These are phyloP conservation scores for Jamesozyma rosinii DNA, from an alignment of 805 yeast genomes.

Conservation along the genomic window DNA sequence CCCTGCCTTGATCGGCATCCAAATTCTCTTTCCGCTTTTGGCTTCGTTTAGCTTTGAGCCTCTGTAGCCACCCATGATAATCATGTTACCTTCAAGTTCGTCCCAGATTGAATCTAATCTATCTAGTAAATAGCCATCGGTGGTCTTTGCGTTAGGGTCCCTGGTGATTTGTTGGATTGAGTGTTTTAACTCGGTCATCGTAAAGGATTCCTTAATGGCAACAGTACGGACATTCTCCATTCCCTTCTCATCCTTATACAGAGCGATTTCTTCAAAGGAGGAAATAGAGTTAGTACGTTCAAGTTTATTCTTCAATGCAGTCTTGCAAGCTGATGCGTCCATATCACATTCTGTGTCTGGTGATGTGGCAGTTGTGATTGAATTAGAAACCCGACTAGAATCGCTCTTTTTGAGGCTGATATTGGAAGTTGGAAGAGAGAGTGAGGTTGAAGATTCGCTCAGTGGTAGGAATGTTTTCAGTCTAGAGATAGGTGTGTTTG, in stretches of 20 bases:
- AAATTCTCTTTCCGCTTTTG: slow-evolving; percentile 53
- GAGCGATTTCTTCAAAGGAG: slow-evolving; percentile 54
- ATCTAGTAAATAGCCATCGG: slow-evolving; percentile 19
- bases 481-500: slow-evolving; percentile 5
- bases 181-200: slow-evolving; percentile 34
- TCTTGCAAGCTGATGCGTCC: not conserved
- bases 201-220: slow-evolving; percentile 59
- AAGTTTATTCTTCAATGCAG: slow-evolving; percentile 26
- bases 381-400: not conserved
- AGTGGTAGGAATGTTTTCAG: slow-evolving; percentile 3
- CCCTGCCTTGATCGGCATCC: slow-evolving; percentile 87
- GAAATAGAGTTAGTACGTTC: slow-evolving; percentile 48
- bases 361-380: not conserved
- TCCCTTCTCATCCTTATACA: slow-evolving; percentile 46
- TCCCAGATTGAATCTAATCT: slow-evolving; percentile 41
- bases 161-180: slow-evolving; percentile 17
- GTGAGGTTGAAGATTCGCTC: not conserved
- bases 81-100: slow-evolving; percentile 65
- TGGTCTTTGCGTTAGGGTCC: slow-evolving; percentile 14
- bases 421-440: not conserved
- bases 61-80: slow-evolving; percentile 80
- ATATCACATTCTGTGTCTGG: slow-evolving; percentile 3
- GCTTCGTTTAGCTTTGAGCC: slow-evolving; percentile 69
- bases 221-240: slow-evolving; percentile 58
- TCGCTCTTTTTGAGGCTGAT: too few relatives aligned